These are phyloP conservation scores for Carnegiea gigantea DNA, from an alignment of 179 eudicot species.

Conservation along the genomic window DNA sequence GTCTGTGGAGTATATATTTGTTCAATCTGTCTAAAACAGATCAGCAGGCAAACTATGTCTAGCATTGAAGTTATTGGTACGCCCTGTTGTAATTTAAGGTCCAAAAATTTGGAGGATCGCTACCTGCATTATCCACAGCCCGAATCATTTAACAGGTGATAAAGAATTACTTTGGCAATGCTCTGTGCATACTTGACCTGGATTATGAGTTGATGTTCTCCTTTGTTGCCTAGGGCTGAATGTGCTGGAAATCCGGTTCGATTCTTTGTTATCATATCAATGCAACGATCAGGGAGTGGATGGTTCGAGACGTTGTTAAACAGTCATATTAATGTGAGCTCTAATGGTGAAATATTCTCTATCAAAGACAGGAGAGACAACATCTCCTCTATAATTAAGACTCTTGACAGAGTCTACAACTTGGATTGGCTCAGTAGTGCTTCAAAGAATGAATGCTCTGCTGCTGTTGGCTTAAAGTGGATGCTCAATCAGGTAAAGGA, in stretches of 20 bases:
- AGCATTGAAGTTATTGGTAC: conserved; percentile 44
- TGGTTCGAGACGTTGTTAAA: conserved; percentile 93
- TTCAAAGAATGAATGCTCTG: conserved; percentile 86
- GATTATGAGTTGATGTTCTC: conserved; percentile 9
- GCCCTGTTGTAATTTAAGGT: conserved; percentile 26
- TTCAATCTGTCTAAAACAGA: conserved; percentile 71
- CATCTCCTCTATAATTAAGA: conserved; percentile 54
- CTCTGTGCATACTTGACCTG: not conserved
- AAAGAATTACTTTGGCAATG: not conserved
- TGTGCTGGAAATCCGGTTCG: conserved; percentile 82
- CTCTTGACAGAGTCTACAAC: conserved; percentile 77
- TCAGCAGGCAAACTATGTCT: conserved; percentile 35
- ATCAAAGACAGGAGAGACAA: conserved; percentile 59
- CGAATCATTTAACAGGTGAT: conserved; percentile 62
- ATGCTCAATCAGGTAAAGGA: conserved; percentile 89
- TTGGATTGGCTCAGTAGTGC: conserved; percentile 86
- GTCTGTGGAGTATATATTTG: conserved; percentile 66
- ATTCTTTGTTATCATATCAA: conserved; percentile 71
- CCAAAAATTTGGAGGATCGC: conserved; percentile 35
- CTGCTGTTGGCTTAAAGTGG: conserved; percentile 97
- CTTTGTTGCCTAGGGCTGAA: conserved; percentile 61
- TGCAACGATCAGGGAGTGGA: conserved; percentile 97
- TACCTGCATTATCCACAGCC: conserved; percentile 76
- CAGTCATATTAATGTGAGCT: conserved; percentile 84
- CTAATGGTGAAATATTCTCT: conserved; percentile 89